These are phyloP conservation scores for Bryoerythrophyllum caledonicum DNA, from an alignment of 225 moss, liverwort and hornwort genomes.

Conservation along the genomic window DNA sequence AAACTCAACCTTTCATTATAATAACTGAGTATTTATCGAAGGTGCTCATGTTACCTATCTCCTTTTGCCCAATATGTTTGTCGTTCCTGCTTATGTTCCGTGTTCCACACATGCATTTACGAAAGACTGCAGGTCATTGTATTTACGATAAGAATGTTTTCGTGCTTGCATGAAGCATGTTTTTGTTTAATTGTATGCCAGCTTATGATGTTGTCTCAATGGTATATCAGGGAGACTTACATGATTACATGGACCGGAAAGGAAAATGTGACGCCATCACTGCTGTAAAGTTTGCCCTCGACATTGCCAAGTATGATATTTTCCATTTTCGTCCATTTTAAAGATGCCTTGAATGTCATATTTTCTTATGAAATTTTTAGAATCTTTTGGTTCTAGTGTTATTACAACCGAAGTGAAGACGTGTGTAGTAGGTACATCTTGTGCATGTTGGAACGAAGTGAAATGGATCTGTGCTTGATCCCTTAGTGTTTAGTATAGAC, in stretches of 20 bases:
- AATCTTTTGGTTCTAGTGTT: neutral
- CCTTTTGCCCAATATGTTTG: neutral
- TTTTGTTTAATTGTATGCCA: neutral
- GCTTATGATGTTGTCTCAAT: neutral
- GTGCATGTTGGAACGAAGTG: neutral
- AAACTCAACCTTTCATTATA: conserved; percentile 70
- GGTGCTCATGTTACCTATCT: conserved; percentile 22
- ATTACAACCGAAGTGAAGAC: neutral
- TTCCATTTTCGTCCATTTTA: neutral
- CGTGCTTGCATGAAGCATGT: neutral
- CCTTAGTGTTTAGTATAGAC: neutral
- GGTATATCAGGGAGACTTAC: conserved; percentile 39
- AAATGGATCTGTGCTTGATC: neutral
- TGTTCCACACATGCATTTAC: neutral
- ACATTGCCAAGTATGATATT: conserved; percentile 58
- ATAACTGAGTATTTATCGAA: conserved; percentile 73
- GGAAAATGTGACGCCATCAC: conserved; percentile 52
- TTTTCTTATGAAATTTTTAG: neutral
- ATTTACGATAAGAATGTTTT: neutral
- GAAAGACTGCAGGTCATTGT: neutral
- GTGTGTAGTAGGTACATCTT: neutral
- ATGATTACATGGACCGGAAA: conserved; percentile 35
- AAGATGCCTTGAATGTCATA: neutral
- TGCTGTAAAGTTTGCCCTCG: conserved; percentile 68
- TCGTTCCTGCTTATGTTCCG: neutral